Evolutionary conservation across 129 eudicot genomes (phyloP).

Genomic region (Pittosporum tobira): DNA sequence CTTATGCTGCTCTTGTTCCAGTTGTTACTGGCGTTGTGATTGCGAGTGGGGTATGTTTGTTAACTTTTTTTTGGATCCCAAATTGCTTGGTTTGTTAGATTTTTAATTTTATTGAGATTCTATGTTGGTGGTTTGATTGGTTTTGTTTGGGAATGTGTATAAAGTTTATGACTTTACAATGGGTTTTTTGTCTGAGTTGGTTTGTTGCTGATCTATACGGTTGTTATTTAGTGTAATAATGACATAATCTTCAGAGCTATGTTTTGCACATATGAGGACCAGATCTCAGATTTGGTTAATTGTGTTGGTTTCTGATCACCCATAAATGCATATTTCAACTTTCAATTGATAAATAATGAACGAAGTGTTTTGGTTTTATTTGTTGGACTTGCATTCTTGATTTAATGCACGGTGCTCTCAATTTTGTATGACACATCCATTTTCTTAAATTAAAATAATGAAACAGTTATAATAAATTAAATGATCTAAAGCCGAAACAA

Average conservation of each 20-base stretch:
- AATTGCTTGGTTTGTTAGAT: background rate
- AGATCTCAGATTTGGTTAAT: conserved; percentile 14
- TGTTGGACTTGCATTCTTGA: no score
- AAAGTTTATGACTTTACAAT: no score
- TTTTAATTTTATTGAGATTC: background rate
- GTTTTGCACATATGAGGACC: conserved; percentile 4
- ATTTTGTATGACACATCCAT: no score
- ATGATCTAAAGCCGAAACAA: background rate
- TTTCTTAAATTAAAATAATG: no score
- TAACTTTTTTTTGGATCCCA: background rate
- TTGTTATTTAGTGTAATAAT: background rate
- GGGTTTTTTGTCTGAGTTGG: background rate
- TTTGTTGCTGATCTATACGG: background rate
- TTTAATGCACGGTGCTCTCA: no score
- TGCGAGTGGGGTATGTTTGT: conserved; percentile 82
- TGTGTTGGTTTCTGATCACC: no score
- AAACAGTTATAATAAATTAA: background rate
- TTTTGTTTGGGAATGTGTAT: background rate
- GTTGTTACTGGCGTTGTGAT: conserved; percentile 92
- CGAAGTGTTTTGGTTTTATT: background rate
- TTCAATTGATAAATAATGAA: no score
- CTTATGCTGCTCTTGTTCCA: conserved; percentile 81
- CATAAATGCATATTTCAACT: background rate
- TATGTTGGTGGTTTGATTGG: background rate
- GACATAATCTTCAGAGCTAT: no score